Percentiles rank a stretch among this genome's conserved stretches.
phyloP scores from a whole-genome alignment of 139 green algal species.

The Trebouxia sp. region DNA sequence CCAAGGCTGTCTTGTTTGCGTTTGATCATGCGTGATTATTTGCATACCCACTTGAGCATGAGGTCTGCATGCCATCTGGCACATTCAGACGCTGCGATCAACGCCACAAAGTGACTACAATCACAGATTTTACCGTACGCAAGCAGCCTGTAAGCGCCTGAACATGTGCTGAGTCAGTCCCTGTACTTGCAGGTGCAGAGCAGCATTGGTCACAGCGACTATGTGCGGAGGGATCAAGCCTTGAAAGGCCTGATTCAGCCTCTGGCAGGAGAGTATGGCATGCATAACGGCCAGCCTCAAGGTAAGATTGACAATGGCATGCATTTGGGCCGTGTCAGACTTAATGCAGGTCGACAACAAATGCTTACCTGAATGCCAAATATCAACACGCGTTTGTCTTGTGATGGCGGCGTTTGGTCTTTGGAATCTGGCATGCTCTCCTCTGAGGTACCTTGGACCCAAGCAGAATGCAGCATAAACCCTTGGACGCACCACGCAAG shows the following conservation, averaged over 20 bases:
- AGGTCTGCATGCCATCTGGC: too few species aligned
- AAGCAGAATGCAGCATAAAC: too few species aligned
- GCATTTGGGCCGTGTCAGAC: neutral
- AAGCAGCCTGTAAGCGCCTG: neutral
- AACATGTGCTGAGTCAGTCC: neutral
- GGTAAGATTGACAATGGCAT: constrained; percentile 43
- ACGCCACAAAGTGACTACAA: too few species aligned
- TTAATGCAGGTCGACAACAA: neutral
- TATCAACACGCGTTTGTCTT: neutral
- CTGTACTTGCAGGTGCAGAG: constrained; percentile 60
- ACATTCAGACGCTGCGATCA: too few species aligned
- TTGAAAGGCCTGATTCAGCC: constrained; percentile 92
- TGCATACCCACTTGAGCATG: too few species aligned
- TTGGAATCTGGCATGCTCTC: too few species aligned
- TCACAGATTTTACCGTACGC: too few species aligned
- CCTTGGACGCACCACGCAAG: too few species aligned
- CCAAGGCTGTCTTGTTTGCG: too few species aligned
- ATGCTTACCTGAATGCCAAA: neutral
- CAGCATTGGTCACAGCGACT: constrained; percentile 81
- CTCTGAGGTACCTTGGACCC: too few species aligned
- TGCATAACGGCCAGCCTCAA: constrained; percentile 85
- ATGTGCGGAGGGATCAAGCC: constrained; percentile 79
- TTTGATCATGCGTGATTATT: too few species aligned
- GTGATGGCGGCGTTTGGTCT: too few species aligned
- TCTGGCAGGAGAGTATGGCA: constrained; percentile 91